Conservation (phyloP, 2,329 filamentous ascomycete species). For the Elsinoe fawcettii region DNA sequence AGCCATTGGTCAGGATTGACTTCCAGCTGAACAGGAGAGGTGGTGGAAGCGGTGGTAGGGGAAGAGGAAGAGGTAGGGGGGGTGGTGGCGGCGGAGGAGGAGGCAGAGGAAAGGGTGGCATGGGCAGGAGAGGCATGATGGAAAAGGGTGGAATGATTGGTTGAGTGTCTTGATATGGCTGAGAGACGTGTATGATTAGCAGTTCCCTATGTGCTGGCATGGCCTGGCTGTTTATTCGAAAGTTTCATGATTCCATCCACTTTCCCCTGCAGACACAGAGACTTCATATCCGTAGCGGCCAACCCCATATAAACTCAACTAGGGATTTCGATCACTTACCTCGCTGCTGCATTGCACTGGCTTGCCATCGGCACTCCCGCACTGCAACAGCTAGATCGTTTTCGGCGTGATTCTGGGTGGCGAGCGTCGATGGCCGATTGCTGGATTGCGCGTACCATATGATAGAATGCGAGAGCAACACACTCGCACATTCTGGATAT, state of each 20-base stretch:
- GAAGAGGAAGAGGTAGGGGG: constrained; percentile 29
- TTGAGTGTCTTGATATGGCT: constrained; percentile 1
- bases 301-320: too few species aligned
- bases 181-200: background rate
- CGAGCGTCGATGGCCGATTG: too few species aligned
- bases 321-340: too few species aligned
- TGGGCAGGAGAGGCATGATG: constrained; percentile 16
- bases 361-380: too few species aligned
- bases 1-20: constrained; percentile 58
- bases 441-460: too few species aligned
- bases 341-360: too few species aligned
- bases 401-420: too few species aligned
- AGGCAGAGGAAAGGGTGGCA: constrained; percentile 19
- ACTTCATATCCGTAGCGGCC: too few species aligned
- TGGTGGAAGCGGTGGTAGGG: constrained; percentile 27
- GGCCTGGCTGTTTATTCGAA: background rate
- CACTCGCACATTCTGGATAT: too few species aligned
- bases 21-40: constrained; percentile 48
- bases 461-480: too few species aligned
- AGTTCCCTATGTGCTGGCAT: background rate
- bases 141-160: constrained; percentile 13
- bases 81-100: constrained; percentile 24
- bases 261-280: too few species aligned
- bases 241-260: background rate
- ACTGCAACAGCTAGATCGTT: too few species aligned